Percentiles rank a stretch among this genome's conserved stretches.
These are phyloP conservation scores for Aspergillus sp. DNA, from an alignment of 2,329 filamentous ascomycete genomes.

Conservation along the genomic window DNA sequence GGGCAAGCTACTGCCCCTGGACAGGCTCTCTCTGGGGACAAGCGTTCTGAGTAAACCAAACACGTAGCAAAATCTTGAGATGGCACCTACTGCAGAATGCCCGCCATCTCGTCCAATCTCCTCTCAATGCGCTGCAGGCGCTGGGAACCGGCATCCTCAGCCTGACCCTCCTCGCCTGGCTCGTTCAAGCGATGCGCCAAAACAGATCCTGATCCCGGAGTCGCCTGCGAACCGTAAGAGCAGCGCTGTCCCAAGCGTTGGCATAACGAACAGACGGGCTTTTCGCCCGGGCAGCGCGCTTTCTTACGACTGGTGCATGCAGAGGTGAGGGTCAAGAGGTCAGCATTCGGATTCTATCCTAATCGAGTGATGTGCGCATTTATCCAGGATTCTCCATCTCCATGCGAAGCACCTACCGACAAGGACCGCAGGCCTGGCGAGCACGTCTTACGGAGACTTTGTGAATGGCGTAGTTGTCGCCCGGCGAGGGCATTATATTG, in stretches of 20 bases:
- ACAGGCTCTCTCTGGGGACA: neutral
- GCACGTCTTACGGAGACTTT: conserved; percentile 27
- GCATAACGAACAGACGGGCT: conserved; percentile 25
- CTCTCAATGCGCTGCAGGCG: conserved; percentile 23
- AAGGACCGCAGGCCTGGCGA: conserved; percentile 27
- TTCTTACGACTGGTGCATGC: conserved; percentile 22
- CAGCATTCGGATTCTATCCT: neutral
- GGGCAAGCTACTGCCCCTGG: neutral
- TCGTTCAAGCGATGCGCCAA: neutral
- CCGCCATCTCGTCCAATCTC: conserved; percentile 20
- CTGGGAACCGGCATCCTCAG: conserved; percentile 5
- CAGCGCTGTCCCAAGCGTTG: conserved; percentile 23
- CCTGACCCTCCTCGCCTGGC: neutral
- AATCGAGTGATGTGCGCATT: neutral
- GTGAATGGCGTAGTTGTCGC: conserved; percentile 25
- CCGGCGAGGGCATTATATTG: conserved; percentile 15
- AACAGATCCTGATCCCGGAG: neutral
- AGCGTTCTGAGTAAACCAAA: neutral
- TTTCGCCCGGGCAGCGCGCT: conserved; percentile 28
- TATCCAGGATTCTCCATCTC: neutral
- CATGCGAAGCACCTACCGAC: conserved; percentile 18
- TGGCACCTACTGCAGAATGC: conserved; percentile 18
- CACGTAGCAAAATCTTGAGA: neutral
- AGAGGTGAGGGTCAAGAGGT: neutral
- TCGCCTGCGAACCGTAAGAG: conserved; percentile 16